phyloP scores from a whole-genome alignment of 139 green algal species.

The Chlorella sp. region DNA sequence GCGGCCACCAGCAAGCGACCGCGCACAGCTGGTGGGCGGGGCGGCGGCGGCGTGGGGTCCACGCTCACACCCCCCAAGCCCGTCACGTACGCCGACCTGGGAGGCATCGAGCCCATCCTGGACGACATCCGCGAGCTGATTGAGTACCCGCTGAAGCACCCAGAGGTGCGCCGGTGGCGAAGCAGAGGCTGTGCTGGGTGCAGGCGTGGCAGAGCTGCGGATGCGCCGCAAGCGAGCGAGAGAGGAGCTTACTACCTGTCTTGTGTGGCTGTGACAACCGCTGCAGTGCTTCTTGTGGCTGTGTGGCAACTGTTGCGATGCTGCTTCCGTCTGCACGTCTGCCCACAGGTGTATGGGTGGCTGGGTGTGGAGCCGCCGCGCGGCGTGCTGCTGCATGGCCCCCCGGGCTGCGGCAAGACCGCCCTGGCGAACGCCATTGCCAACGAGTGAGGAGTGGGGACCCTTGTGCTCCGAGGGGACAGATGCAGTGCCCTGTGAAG shows the following conservation, averaged over 20 bases:
- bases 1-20: constrained; percentile 33
- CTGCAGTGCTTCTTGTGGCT: neutral
- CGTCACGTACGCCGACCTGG: constrained; percentile 83
- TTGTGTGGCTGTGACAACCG: no score
- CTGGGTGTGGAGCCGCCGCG: constrained; percentile 89
- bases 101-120: constrained; percentile 85
- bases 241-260: no score
- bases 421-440: constrained; percentile 91
- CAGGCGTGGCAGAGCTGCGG: no score
- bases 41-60: neutral
- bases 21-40: constrained; percentile 9
- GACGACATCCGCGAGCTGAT: constrained; percentile 86
- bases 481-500: no score
- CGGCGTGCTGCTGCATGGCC: constrained; percentile 91
- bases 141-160: constrained; percentile 90
- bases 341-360: constrained; percentile 80
- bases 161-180: constrained; percentile 67
- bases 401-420: constrained; percentile 62
- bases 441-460: constrained; percentile 84
- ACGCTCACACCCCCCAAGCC: constrained; percentile 35
- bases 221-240: no score
- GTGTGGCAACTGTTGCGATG: neutral
- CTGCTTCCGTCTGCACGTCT: no score
- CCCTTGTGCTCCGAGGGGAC: no score
- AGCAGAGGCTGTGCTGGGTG: neutral